Conservation (phyloP, 1,139 yeast genomes). For the Kodamaea plutei region DNA sequence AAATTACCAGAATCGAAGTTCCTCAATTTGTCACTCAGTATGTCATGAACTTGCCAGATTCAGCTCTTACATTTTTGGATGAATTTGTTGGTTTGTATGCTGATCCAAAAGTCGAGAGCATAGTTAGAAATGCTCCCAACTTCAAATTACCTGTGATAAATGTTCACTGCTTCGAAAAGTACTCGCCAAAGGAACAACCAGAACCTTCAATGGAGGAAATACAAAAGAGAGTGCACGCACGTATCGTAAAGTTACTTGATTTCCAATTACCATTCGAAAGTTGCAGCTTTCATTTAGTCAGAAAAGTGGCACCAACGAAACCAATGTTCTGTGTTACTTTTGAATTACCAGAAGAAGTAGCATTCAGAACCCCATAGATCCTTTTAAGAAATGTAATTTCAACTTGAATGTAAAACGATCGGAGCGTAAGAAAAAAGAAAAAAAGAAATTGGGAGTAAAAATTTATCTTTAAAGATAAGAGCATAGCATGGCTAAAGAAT, state of each 20-base stretch:
- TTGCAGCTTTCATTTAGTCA: slow-evolving; percentile 71
- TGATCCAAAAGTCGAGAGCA: slow-evolving; percentile 29
- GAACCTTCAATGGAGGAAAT: slow-evolving; percentile 67
- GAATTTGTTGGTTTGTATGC: slow-evolving; percentile 70
- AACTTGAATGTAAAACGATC: too few relatives aligned
- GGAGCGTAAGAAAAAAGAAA: too few relatives aligned
- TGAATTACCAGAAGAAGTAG: slow-evolving; percentile 72
- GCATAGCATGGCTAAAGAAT: too few relatives aligned
- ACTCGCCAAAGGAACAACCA: slow-evolving; percentile 57
- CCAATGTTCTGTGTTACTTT: slow-evolving; percentile 92
- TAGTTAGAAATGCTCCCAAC: slow-evolving; percentile 33
- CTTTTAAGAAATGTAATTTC: background rate
- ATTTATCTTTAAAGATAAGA: too few relatives aligned
- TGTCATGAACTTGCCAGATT: slow-evolving; percentile 95
- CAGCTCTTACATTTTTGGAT: slow-evolving; percentile 81
- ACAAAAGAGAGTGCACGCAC: slow-evolving; percentile 55
- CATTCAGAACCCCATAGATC: slow-evolving; percentile 36
- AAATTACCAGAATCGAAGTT: slow-evolving; percentile 34
- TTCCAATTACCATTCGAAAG: slow-evolving; percentile 43
- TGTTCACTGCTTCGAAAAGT: slow-evolving; percentile 91
- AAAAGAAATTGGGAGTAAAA: too few relatives aligned
- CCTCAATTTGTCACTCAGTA: slow-evolving; percentile 68
- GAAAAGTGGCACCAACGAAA: slow-evolving; percentile 94
- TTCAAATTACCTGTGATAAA: slow-evolving; percentile 71
- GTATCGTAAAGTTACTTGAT: slow-evolving; percentile 53